These are phyloP conservation scores for Hordeum pubiflorum DNA, from an alignment of 202 grass and related monocot species.

Conservation along the genomic window DNA sequence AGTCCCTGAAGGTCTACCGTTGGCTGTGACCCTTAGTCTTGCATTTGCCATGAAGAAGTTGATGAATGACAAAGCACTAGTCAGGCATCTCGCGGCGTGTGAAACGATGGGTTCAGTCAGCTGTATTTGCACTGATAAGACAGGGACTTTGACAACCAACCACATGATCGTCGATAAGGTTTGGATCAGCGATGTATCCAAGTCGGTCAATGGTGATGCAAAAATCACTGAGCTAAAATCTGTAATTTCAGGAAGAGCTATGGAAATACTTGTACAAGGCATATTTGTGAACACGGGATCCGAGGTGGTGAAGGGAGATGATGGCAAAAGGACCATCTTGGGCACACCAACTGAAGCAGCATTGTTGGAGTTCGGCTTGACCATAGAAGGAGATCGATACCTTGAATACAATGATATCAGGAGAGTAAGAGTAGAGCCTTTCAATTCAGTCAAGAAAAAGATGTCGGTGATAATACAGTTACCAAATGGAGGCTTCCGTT, in stretches of 20 bases:
- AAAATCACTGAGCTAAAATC: slow-evolving; percentile 33
- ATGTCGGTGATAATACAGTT: slow-evolving; percentile 74
- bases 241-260: slow-evolving; percentile 38
- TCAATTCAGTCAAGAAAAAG: slow-evolving; percentile 88
- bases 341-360: slow-evolving; percentile 83
- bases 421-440: slow-evolving; percentile 68
- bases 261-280: slow-evolving; percentile 56
- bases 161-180: slow-evolving; percentile 82
- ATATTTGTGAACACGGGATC: slow-evolving; percentile 84
- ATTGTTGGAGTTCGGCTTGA: slow-evolving; percentile 77
- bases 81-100: slow-evolving; percentile 81
- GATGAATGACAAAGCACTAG: slow-evolving; percentile 81
- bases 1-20: slow-evolving; percentile 81
- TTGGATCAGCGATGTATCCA: slow-evolving; percentile 49
- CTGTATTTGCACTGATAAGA: slow-evolving; percentile 93
- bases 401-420: slow-evolving; percentile 30
- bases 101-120: slow-evolving; percentile 95
- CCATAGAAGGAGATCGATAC: slow-evolving; percentile 37
- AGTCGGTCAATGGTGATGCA: slow-evolving; percentile 31
- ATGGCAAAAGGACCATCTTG: slow-evolving; percentile 55
- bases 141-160: slow-evolving; percentile 87
- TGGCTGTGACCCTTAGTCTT: slow-evolving; percentile 92
- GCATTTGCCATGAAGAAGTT: slow-evolving; percentile 94
- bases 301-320: slow-evolving; percentile 53
- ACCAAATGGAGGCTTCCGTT: slow-evolving; percentile 51